These are phyloP conservation scores for Edaphochlamys debaryana DNA, from an alignment of 139 green algal species.

Conservation along the genomic window DNA sequence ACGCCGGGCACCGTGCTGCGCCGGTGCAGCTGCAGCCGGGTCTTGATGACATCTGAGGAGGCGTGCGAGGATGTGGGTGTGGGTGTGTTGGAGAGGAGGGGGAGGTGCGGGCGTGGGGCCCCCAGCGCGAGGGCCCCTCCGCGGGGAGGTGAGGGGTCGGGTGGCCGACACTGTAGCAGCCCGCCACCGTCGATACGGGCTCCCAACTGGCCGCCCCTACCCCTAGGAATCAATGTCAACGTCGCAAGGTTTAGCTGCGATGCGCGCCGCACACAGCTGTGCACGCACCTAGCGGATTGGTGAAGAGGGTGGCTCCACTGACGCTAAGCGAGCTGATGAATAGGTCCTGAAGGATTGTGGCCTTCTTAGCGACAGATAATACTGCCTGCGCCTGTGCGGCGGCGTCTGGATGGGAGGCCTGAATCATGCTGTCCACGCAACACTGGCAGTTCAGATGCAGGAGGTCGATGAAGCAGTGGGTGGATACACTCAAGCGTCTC, in stretches of 20 bases:
- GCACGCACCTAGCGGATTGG: conserved; percentile 53
- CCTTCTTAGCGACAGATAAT: background rate
- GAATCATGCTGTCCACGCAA: no score
- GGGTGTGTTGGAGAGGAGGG: no score
- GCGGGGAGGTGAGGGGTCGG: no score
- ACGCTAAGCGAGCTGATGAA: conserved; percentile 38
- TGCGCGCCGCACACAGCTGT: background rate
- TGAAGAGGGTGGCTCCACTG: conserved; percentile 34
- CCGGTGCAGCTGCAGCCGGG: conserved; percentile 36
- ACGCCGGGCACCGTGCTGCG: background rate
- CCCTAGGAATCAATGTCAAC: no score
- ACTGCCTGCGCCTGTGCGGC: no score
- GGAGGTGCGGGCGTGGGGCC: background rate
- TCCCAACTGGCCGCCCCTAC: background rate
- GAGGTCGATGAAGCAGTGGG: no score
- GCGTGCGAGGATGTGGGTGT: background rate
- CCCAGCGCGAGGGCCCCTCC: background rate
- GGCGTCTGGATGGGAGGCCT: no score
- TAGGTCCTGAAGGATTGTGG: conserved; percentile 14
- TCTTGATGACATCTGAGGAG: conserved; percentile 51
- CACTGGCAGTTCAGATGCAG: no score
- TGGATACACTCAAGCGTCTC: no score
- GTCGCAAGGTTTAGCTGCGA: background rate
- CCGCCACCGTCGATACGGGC: background rate
- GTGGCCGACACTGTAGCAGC: no score